phyloP scores from a whole-genome alignment of 208 protist genomes.

The Crithidia mellificae region DNA sequence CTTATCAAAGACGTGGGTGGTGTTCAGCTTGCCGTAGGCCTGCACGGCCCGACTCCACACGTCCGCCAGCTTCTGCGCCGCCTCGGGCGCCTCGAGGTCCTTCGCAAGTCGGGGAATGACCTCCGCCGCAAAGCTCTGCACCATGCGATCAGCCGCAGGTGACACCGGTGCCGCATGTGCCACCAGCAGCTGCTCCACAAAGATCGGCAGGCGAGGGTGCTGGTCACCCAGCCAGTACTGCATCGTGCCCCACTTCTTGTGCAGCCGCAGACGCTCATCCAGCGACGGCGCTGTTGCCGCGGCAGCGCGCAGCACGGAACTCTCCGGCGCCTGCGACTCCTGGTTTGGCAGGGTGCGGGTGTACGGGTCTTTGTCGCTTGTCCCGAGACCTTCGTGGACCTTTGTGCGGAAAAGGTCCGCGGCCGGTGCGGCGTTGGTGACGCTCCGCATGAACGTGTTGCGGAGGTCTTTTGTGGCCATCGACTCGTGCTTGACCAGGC shows the following conservation, averaged over 20 bases:
- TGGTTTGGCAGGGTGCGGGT: conserved; percentile 75
- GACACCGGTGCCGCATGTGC: conserved; percentile 57
- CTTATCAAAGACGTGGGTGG: conserved; percentile 56
- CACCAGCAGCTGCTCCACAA: conserved; percentile 52
- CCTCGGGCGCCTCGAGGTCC: conserved; percentile 4
- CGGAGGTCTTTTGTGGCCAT: conserved; percentile 38
- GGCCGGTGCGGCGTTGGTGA: conserved; percentile 49
- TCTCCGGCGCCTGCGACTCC: conserved; percentile 53
- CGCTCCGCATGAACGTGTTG: conserved; percentile 27
- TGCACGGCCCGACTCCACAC: conserved; percentile 49
- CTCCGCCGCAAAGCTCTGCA: conserved; percentile 53
- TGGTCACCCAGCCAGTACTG: conserved; percentile 73
- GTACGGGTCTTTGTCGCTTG: conserved; percentile 74
- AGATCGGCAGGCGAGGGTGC: conserved; percentile 62
- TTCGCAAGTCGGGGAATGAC: conserved; percentile 46
- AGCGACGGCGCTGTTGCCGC: conserved; percentile 42
- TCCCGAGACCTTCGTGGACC: conserved; percentile 81
- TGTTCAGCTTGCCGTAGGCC: conserved; percentile 35
- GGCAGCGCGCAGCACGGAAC: conserved; percentile 48
- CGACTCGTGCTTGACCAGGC: conserved; percentile 58
- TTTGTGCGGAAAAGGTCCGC: conserved; percentile 78
- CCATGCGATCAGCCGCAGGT: conserved; percentile 50
- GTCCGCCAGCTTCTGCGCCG: conserved; percentile 25
- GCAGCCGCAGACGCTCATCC: conserved; percentile 49
- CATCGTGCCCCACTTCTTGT: conserved; percentile 53